Base-by-base conservation (phyloP, 2,329 filamentous ascomycete species). In the Trichoderma sp. region DNA sequence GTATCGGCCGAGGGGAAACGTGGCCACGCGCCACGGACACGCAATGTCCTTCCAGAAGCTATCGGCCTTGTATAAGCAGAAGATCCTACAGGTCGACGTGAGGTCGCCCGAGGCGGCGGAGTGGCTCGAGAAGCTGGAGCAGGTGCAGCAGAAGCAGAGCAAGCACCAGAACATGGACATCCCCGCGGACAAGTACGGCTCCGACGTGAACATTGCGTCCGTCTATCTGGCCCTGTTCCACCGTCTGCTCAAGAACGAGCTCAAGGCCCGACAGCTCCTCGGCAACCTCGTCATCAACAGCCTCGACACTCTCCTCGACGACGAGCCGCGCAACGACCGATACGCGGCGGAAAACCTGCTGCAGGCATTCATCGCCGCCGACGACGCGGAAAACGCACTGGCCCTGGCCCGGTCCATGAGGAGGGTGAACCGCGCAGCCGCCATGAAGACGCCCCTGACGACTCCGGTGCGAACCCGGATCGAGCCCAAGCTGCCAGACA, bases 261-360 rank as follows among this genome's bases (percentile, higher is more conserved):
- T 59, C 0, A 74, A 75, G 5, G 73, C 78, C 0, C 68, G 71
- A 2, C 61, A 65, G 3, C 68, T 78, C 21, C 71, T 80, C 2
- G 66, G 70, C 1, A 71, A 66, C 1, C 72, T 80, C 24, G 73
- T 80, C 15, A 68, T 73, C 15, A 78, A 79, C 26, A 78, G 75
- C 47, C 71, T 80, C 14, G 73, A 73, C 1, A 76, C 79, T 5
- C 67, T 80, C 1, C 75, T 76, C 0, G 78, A 80, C 39, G 74
- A 77, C 9, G 78, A 80, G 64, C 77, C 76, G 2, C 72, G 75
- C 17, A 80, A 80, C 52, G 78, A 80, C 65, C 74, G 76, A 39
- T 80, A 76, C 41, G 78, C 78, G 5, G 71, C 80, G 1, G 77
- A 79, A 63, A 80, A 80, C 58, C 74, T 80, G 14, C 72, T 78